phyloP scores from a whole-genome alignment of 305 asterid genomes.

The Fraxinus latifolia region DNA sequence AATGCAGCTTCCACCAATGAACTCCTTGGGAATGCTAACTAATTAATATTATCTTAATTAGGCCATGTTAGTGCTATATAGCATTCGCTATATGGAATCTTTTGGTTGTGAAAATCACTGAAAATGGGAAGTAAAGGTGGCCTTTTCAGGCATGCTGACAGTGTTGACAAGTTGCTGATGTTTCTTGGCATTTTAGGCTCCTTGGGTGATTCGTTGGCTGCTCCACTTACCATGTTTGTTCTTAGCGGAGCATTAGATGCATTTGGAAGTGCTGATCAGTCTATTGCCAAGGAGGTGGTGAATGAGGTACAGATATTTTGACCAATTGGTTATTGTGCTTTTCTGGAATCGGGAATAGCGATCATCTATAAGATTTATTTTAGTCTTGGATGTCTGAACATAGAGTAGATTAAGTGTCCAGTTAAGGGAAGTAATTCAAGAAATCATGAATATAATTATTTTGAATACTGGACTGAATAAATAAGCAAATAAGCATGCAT shows the following conservation, averaged over 20 bases:
- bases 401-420: background rate
- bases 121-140: conserved; percentile 32
- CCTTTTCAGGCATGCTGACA: conserved; percentile 45
- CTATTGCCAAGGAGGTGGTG: conserved; percentile 37
- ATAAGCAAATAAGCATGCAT: too few relatives aligned
- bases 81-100: background rate
- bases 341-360: background rate
- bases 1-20: background rate
- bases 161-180: conserved; percentile 42
- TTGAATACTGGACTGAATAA: background rate
- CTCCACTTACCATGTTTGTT: conserved; percentile 41
- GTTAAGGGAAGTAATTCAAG: background rate
- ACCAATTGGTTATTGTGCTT: background rate
- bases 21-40: background rate
- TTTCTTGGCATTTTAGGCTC: conserved; percentile 41
- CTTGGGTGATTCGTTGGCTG: conserved; percentile 46
- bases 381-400: background rate
- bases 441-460: too few relatives aligned
- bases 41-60: background rate
- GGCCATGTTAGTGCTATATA: background rate
- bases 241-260: conserved; percentile 48
- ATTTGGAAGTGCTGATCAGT: conserved; percentile 39
- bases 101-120: background rate
- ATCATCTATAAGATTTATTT: background rate
- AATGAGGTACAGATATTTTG: conserved; percentile 42